phyloP scores from a whole-genome alignment of 352 stramenopile species.

The Halophytophthora batemanensis region DNA sequence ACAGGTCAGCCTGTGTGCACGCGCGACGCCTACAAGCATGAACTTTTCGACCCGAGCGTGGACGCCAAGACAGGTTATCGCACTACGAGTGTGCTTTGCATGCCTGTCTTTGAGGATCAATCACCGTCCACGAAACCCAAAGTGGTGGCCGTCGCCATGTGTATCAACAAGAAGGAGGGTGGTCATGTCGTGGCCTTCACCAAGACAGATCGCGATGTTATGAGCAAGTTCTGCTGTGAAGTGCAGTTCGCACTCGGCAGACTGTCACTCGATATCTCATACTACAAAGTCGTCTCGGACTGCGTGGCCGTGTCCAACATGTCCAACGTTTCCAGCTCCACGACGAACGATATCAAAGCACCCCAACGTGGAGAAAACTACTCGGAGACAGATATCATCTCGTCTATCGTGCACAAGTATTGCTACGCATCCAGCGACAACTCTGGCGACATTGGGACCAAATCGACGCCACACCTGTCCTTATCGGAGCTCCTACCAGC shows the following conservation, averaged over 20 bases:
- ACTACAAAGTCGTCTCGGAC: constrained; percentile 70
- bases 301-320: constrained; percentile 23
- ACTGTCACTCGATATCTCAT: constrained; percentile 71
- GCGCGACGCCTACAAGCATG: constrained; percentile 70
- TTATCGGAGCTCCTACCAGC: constrained; percentile 22
- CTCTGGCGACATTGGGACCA: constrained; percentile 4
- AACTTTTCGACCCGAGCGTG: constrained; percentile 62
- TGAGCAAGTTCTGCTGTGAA: constrained; percentile 60
- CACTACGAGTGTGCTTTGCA: constrained; percentile 69
- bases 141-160: constrained; percentile 74
- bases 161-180: constrained; percentile 89
- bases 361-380: constrained; percentile 24
- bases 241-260: constrained; percentile 66
- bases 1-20: constrained; percentile 55
- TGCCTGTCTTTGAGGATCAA: constrained; percentile 75
- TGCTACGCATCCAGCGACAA: constrained; percentile 24
- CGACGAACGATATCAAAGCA: constrained; percentile 23
- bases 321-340: not conserved
- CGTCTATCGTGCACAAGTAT: constrained; percentile 57
- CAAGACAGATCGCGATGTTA: constrained; percentile 45
- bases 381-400: constrained; percentile 58
- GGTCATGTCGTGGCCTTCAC: constrained; percentile 71
- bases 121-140: constrained; percentile 37
- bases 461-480: constrained; percentile 15
- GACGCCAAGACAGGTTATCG: constrained; percentile 74